Conservation (phyloP, 441 rosid species). For the Melastoma candidum region DNA sequence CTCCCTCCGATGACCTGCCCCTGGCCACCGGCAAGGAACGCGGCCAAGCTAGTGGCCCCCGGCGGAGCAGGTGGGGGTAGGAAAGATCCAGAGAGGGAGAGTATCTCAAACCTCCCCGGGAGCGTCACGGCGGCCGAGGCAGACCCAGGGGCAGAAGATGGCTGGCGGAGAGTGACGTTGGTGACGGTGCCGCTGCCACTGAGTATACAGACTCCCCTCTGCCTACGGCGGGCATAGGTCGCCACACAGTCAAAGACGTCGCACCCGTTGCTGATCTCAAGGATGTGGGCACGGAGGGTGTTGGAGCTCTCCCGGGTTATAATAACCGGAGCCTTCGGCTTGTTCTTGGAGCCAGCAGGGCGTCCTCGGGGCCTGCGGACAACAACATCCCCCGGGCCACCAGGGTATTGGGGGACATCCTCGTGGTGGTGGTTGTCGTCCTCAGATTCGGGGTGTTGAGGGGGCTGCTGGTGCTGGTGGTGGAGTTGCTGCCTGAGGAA, state of each 20-base stretch:
- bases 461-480: too few relatives aligned
- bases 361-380: slow-evolving; percentile 7
- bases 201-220: slow-evolving; percentile 2
- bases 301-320: slow-evolving; percentile 8
- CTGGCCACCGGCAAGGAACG: slow-evolving; percentile 2
- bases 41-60: slow-evolving; percentile 5
- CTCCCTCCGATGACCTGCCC: slow-evolving; percentile 9
- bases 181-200: slow-evolving; percentile 11
- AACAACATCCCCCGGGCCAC: neutral
- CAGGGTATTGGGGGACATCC: neutral
- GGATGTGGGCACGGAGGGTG: slow-evolving; percentile 6
- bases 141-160: neutral
- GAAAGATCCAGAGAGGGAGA: slow-evolving; percentile 8
- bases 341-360: slow-evolving; percentile 9
- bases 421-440: too few relatives aligned
- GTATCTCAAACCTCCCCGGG: slow-evolving; percentile 7
- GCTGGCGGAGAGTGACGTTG: slow-evolving; percentile 10
- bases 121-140: neutral
- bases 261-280: slow-evolving; percentile 7
- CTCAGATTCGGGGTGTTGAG: too few relatives aligned
- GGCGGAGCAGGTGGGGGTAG: slow-evolving; percentile 7
- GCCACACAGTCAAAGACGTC: slow-evolving; percentile 6
- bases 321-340: slow-evolving; percentile 5
- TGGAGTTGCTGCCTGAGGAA: too few relatives aligned
- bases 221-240: slow-evolving; percentile 1